phyloP scores from a whole-genome alignment of 495 filamentous ascomycete genomes.

The Penicillium soppii region DNA sequence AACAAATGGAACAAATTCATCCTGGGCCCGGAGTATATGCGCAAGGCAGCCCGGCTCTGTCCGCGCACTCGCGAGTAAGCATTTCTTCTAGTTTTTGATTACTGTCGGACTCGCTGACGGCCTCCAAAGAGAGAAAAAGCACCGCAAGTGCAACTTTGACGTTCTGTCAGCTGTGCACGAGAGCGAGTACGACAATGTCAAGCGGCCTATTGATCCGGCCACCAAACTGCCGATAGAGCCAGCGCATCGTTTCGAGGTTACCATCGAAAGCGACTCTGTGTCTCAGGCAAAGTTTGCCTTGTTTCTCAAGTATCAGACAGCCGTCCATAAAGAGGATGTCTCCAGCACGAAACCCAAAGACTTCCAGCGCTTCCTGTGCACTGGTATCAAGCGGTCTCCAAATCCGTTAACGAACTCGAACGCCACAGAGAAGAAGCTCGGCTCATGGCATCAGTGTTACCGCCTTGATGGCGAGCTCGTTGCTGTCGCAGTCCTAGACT shows the following conservation, averaged over 20 bases:
- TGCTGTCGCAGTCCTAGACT: slow-evolving; percentile 84
- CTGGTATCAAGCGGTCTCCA: slow-evolving; percentile 63
- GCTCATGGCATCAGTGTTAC: slow-evolving; percentile 96
- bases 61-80: slow-evolving; percentile 74
- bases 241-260: slow-evolving; percentile 75
- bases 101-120: slow-evolving; percentile 9
- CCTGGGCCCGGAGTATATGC: slow-evolving; percentile 73
- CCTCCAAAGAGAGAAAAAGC: slow-evolving; percentile 65
- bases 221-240: slow-evolving; percentile 64
- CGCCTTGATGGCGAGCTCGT: slow-evolving; percentile 85
- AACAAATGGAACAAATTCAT: slow-evolving; percentile 90
- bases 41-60: slow-evolving; percentile 67
- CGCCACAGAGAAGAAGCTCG: slow-evolving; percentile 61
- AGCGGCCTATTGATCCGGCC: slow-evolving; percentile 49
- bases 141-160: slow-evolving; percentile 72
- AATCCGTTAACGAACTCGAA: slow-evolving; percentile 24
- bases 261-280: slow-evolving; percentile 73
- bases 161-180: slow-evolving; percentile 72
- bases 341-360: slow-evolving; percentile 63
- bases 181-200: slow-evolving; percentile 56
- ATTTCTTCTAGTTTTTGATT: not conserved
- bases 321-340: slow-evolving; percentile 73
- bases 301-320: slow-evolving; percentile 82
- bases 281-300: slow-evolving; percentile 83
- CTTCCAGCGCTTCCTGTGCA: slow-evolving; percentile 87